Evolutionary conservation across 768 basidiomycete species (phyloP).

Genomic region (Suillus ampliporus): DNA sequence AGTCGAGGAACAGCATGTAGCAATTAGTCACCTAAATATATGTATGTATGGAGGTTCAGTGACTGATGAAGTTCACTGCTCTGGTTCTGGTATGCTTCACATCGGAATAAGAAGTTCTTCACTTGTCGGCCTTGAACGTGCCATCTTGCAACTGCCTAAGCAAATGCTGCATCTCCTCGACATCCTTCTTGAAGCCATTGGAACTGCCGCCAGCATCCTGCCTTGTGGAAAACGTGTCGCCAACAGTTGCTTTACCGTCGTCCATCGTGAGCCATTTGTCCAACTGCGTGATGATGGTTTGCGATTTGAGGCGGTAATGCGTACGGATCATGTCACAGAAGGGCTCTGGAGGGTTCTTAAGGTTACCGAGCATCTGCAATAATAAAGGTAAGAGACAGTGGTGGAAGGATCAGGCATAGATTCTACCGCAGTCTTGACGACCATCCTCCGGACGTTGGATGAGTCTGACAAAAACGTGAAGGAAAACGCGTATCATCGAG

Average conservation of each 20-base stretch:
- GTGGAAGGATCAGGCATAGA: constrained; percentile 10
- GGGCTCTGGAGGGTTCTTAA: constrained; percentile 83
- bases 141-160: constrained; percentile 51
- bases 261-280: constrained; percentile 80
- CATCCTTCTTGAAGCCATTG: constrained; percentile 70
- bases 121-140: constrained; percentile 23
- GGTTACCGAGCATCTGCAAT: constrained; percentile 79
- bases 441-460: constrained; percentile 92
- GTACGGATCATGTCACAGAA: constrained; percentile 88
- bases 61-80: neutral
- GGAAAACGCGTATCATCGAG: constrained; percentile 1
- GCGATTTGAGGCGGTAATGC: constrained; percentile 88
- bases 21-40: constrained; percentile 6
- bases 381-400: constrained; percentile 13
- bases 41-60: too few species aligned
- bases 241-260: constrained; percentile 64
- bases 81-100: neutral
- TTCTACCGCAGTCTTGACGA: constrained; percentile 82
- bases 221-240: constrained; percentile 57
- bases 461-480: constrained; percentile 60
- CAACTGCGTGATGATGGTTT: constrained; percentile 70
- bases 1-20: neutral
- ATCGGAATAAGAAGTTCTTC: neutral
- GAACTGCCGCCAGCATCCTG: constrained; percentile 50
- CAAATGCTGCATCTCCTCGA: constrained; percentile 70